Conservation (phyloP, 2,329 filamentous ascomycete genomes). For the Epichloe sp. region DNA sequence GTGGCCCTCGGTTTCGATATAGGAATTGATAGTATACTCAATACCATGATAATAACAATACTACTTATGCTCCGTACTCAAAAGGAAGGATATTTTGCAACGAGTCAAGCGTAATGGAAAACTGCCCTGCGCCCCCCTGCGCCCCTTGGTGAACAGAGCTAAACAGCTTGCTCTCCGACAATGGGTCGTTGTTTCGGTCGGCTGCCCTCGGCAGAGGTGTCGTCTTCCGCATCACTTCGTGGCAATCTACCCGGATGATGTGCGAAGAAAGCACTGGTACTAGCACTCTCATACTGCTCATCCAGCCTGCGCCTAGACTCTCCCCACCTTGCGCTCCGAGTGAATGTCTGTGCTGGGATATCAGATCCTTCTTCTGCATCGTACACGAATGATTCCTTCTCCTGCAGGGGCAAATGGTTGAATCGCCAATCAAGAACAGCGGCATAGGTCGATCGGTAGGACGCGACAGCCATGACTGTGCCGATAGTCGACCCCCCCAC, state of each 20-base stretch:
- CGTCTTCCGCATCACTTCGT: neutral
- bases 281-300: neutral
- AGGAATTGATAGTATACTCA: no score
- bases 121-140: no score
- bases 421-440: constrained; percentile 56
- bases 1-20: no score
- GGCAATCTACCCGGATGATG: neutral
- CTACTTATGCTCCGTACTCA: no score
- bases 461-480: constrained; percentile 44
- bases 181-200: neutral
- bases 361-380: constrained; percentile 9
- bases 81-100: no score
- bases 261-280: neutral
- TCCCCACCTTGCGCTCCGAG: constrained; percentile 16
- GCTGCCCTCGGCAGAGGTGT: neutral
- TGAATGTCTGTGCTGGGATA: constrained; percentile 12
- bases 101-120: neutral
- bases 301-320: constrained; percentile 8
- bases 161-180: neutral
- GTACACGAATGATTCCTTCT: constrained; percentile 10
- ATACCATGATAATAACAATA: no score
- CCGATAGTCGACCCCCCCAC: constrained; percentile 53
- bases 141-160: neutral
- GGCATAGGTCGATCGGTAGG: constrained; percentile 55
- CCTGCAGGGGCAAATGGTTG: constrained; percentile 51